phyloP scores from a whole-genome alignment of 805 yeast species.

The Tetrapisispora pingtungensis region DNA sequence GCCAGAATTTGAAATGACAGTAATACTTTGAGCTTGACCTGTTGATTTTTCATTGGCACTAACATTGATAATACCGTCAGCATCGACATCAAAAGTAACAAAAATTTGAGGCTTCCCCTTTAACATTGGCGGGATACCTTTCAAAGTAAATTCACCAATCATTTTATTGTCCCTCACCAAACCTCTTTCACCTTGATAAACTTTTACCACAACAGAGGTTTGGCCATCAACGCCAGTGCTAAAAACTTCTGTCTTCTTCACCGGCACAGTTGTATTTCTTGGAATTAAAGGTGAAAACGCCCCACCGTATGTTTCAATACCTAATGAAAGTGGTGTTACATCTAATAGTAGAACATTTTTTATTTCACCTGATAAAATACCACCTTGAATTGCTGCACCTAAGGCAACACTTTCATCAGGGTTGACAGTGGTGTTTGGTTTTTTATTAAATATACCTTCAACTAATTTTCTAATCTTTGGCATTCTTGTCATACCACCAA shows the following conservation, averaged over 20 bases:
- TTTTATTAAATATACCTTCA: constrained; percentile 45
- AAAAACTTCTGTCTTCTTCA: constrained; percentile 61
- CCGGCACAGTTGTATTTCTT: constrained; percentile 69
- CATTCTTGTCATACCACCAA: constrained; percentile 90
- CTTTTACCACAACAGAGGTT: constrained; percentile 72
- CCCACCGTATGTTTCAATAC: constrained; percentile 81
- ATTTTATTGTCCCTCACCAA: constrained; percentile 67
- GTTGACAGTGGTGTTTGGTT: constrained; percentile 64
- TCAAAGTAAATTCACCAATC: constrained; percentile 63
- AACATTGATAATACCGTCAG: constrained; percentile 75
- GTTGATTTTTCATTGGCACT: constrained; percentile 73
- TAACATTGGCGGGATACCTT: constrained; percentile 65
- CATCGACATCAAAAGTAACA: constrained; percentile 71
- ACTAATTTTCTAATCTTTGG: constrained; percentile 65
- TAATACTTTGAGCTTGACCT: constrained; percentile 55
- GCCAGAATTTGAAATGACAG: constrained; percentile 62
- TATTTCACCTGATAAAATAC: constrained; percentile 73
- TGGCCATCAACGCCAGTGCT: constrained; percentile 81
- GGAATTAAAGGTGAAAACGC: constrained; percentile 71
- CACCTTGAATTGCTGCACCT: constrained; percentile 89
- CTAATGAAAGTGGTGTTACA: constrained; percentile 74
- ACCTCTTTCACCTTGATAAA: constrained; percentile 74
- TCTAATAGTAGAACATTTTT: constrained; percentile 68
- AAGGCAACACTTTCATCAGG: constrained; percentile 93
- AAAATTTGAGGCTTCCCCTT: constrained; percentile 75